These are phyloP conservation scores for Paragyromitra xinjiangensis DNA, from an alignment of 495 filamentous ascomycete species.

Conservation along the genomic window DNA sequence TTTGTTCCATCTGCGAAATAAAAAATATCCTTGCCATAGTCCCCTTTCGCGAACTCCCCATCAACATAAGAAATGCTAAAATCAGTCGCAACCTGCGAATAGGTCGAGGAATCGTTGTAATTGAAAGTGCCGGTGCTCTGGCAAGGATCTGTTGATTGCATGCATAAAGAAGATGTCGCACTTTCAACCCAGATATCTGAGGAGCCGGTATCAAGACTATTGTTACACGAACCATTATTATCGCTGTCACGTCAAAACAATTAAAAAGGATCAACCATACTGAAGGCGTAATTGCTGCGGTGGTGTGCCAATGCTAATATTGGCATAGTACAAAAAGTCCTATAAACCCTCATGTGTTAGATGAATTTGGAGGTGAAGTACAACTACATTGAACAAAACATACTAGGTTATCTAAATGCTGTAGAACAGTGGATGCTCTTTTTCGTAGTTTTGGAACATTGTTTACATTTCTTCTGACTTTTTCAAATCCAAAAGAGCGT, in stretches of 20 bases:
- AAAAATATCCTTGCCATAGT: conserved; percentile 84
- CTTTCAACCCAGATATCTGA: conserved; percentile 91
- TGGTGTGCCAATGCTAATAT: conserved; percentile 77
- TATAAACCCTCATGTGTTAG: conserved; percentile 52
- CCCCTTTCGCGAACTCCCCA: conserved; percentile 78
- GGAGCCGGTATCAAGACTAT: conserved; percentile 77
- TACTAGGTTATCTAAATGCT: conserved; percentile 56
- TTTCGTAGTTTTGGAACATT: conserved; percentile 53
- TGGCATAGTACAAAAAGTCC: conserved; percentile 75
- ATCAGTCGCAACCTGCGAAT: conserved; percentile 74
- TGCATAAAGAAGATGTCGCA: conserved; percentile 69
- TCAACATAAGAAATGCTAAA: conserved; percentile 96
- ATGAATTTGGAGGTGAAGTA: not conserved
- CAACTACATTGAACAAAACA: not conserved
- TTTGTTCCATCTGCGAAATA: conserved; percentile 68
- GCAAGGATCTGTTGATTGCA: conserved; percentile 63
- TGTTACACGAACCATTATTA: conserved; percentile 18
- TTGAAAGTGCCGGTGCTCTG: conserved; percentile 70
- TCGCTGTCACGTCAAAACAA: not conserved
- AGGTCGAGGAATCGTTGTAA: conserved; percentile 81
- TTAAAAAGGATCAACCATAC: conserved; percentile 30
- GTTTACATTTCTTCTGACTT: conserved; percentile 53
- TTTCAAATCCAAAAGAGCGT: conserved; percentile 54
- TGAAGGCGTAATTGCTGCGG: conserved; percentile 70
- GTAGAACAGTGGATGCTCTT: conserved; percentile 45